Conservation (phyloP, 805 yeast genomes). For the Candida anglica region DNA sequence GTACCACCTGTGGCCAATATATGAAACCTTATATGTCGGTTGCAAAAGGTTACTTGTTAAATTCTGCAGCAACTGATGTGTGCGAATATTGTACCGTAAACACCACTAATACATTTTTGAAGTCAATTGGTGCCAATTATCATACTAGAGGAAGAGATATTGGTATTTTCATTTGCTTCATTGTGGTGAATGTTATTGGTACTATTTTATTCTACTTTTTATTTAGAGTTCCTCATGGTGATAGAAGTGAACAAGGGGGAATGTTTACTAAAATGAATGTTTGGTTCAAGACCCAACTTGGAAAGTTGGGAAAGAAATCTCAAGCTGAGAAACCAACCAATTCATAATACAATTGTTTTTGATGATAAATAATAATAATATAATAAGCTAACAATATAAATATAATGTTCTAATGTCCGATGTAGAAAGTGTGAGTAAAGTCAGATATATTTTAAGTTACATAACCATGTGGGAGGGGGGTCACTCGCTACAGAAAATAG, state of each 20-base stretch:
- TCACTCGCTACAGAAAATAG: too few relatives aligned
- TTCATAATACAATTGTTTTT: not conserved
- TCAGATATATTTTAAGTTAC: too few relatives aligned
- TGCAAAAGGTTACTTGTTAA: conserved; percentile 20
- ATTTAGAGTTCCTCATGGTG: conserved; percentile 35
- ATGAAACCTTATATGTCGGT: conserved; percentile 16
- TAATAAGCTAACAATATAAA: too few relatives aligned
- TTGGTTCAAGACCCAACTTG: too few relatives aligned
- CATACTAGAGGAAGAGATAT: conserved; percentile 22
- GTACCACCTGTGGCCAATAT: conserved; percentile 26
- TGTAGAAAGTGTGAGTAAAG: too few relatives aligned
- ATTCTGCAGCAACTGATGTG: conserved; percentile 10
- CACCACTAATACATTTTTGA: conserved; percentile 25
- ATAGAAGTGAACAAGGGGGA: conserved; percentile 9
- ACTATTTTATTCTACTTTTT: conserved; percentile 35
- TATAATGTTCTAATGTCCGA: too few relatives aligned
- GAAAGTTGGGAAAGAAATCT: too few relatives aligned
- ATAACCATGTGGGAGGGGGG: too few relatives aligned
- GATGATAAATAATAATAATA: too few relatives aligned
- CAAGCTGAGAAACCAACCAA: too few relatives aligned
- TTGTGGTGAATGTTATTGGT: conserved; percentile 20
- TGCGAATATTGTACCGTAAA: conserved; percentile 23
- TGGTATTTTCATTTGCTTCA: conserved; percentile 24
- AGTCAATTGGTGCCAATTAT: conserved; percentile 15
- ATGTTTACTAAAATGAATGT: too few relatives aligned